Conservation (phyloP, 2,329 filamentous ascomycete species). For the Ceratocystis eucalypticola region DNA sequence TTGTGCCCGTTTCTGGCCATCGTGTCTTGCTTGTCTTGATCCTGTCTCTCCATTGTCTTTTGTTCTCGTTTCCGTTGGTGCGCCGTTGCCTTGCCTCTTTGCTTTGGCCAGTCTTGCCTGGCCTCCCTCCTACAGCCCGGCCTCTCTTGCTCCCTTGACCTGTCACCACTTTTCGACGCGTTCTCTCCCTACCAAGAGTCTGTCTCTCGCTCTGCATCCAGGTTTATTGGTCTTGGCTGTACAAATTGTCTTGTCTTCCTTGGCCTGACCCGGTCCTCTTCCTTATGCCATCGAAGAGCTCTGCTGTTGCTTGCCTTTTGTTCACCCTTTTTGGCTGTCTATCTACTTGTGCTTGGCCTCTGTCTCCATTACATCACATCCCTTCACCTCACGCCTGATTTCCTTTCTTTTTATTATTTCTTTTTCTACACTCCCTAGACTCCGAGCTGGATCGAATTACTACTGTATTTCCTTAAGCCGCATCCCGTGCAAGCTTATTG, state of each 20-base stretch:
- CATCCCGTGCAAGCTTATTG: not conserved
- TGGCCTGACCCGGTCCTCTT: not conserved
- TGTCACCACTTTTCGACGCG: conserved; percentile 7
- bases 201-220: not conserved
- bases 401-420: not conserved
- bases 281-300: no score
- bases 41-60: not conserved
- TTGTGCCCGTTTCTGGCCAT: conserved; percentile 3
- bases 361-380: not conserved
- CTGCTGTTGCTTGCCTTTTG: no score
- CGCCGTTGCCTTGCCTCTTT: conserved; percentile 1
- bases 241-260: not conserved
- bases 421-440: not conserved
- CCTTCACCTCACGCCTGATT: not conserved
- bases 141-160: not conserved
- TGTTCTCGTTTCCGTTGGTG: conserved; percentile 1
- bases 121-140: not conserved
- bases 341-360: not conserved
- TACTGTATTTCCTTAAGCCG: no score
- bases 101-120: not conserved
- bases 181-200: not conserved
- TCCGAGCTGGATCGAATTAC: not conserved
- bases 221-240: conserved; percentile 4
- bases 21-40: conserved; percentile 4
- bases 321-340: no score